phyloP scores from a whole-genome alignment of 305 asterid genomes.

The Fraxinus latifolia region DNA sequence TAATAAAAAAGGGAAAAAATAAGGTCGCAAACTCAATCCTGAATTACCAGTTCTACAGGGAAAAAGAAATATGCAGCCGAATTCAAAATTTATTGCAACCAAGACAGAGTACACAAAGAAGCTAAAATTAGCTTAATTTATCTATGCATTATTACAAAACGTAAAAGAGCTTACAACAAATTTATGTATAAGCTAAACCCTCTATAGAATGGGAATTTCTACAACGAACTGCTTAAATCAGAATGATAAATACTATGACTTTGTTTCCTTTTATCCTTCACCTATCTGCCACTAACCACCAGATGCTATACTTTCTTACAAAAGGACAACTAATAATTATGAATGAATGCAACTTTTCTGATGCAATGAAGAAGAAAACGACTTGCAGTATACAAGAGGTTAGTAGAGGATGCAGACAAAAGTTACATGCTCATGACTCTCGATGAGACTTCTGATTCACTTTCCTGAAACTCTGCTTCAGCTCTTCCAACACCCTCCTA shows the following conservation, averaged over 20 bases:
- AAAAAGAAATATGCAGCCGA: not conserved
- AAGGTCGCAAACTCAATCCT: not conserved
- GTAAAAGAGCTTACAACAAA: conserved; percentile 11
- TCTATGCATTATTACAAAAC: conserved; percentile 11
- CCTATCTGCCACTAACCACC: not conserved
- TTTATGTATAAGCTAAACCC: conserved; percentile 22
- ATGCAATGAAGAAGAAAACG: conserved; percentile 15
- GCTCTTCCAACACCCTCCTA: conserved; percentile 37
- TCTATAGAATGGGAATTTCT: conserved; percentile 19
- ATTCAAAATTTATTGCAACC: not conserved
- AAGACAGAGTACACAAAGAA: not conserved
- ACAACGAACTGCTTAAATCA: conserved; percentile 15
- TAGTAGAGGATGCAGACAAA: not conserved
- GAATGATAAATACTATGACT: conserved; percentile 9
- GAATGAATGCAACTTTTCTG: conserved; percentile 16
- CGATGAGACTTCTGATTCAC: conserved; percentile 61
- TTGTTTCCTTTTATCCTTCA: conserved; percentile 25
- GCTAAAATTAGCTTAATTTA: conserved; percentile 15
- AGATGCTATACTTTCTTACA: conserved; percentile 13
- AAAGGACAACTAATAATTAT: conserved; percentile 22
- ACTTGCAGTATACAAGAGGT: conserved; percentile 25
- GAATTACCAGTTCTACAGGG: not conserved
- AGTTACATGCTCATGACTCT: conserved; percentile 75
- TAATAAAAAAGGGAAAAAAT: too few species aligned
- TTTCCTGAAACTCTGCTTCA: conserved; percentile 44